phyloP scores from a whole-genome alignment of 345 rosid species.

The Luvunga scandens region DNA sequence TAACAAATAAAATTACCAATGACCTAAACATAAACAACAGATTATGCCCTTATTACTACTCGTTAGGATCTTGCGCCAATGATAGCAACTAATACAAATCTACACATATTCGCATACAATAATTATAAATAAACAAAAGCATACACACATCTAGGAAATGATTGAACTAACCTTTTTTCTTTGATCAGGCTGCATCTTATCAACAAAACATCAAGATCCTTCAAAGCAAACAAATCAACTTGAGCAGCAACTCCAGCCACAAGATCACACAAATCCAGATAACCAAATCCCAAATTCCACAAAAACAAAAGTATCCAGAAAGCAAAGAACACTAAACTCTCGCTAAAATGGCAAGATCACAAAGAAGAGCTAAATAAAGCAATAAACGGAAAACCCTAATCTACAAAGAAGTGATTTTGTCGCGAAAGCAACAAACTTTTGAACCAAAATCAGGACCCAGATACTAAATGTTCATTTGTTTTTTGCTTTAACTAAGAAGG shows the following conservation, averaged over 20 bases:
- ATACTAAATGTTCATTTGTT: background rate
- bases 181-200: slow-evolving; percentile 91
- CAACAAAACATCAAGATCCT: slow-evolving; percentile 46
- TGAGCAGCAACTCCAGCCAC: slow-evolving; percentile 22
- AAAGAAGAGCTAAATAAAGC: slow-evolving; percentile 2
- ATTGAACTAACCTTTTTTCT: slow-evolving; percentile 64
- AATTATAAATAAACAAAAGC: background rate
- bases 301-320: slow-evolving; percentile 26
- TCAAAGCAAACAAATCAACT: slow-evolving; percentile 18
- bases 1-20: background rate
- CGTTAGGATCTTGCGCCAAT: slow-evolving; percentile 10
- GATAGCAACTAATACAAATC: slow-evolving; percentile 8
- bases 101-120: background rate
- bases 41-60: slow-evolving; percentile 1
- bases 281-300: slow-evolving; percentile 10
- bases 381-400: slow-evolving; percentile 14
- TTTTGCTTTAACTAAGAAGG: background rate
- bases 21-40: background rate
- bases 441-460: slow-evolving; percentile 5
- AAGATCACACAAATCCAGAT: slow-evolving; percentile 27
- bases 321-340: slow-evolving; percentile 5
- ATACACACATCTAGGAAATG: background rate
- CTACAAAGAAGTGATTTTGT: slow-evolving; percentile 3
- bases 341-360: slow-evolving; percentile 16
- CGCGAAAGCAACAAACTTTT: slow-evolving; percentile 12